Percentiles rank a stretch among this genome's conserved stretches.
Evolutionary conservation across 352 stramenopile genomes (phyloP).

Genomic region (Phytophthora hybrid): DNA sequence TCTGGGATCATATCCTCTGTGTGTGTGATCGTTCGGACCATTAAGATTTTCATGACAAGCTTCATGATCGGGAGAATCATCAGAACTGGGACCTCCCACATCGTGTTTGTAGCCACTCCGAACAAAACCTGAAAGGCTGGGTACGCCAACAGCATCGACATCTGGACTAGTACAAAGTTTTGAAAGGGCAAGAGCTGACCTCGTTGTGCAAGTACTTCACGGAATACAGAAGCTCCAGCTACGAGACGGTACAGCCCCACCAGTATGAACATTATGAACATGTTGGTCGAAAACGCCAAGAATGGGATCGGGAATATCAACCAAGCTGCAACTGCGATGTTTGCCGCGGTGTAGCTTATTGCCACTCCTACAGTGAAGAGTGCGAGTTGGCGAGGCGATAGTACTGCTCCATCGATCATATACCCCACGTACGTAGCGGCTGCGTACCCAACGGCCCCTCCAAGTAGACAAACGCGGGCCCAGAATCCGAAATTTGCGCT

Average conservation of each 20-base stretch:
- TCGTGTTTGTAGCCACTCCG: neutral
- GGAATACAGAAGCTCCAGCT: neutral
- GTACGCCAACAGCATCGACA: neutral
- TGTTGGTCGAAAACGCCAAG: neutral
- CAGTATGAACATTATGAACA: slow-evolving; percentile 1
- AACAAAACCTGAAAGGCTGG: slow-evolving; percentile 3
- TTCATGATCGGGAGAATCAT: slow-evolving; percentile 14
- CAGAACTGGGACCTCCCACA: neutral
- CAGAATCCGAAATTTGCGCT: neutral
- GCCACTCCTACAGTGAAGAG: neutral
- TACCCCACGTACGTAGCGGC: neutral
- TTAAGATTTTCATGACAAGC: slow-evolving; percentile 11
- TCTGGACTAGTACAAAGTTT: neutral
- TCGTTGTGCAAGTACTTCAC: neutral
- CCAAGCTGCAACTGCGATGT: neutral
- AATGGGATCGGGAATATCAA: neutral
- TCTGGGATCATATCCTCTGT: slow-evolving; percentile 13
- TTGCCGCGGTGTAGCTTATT: neutral
- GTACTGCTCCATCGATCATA: neutral
- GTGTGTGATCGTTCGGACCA: neutral
- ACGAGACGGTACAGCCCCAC: neutral
- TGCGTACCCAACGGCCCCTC: neutral
- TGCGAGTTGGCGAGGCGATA: neutral
- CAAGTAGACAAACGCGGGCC: neutral
- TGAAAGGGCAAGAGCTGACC: neutral